Conservation (phyloP, 208 protist species). For the Trypanosoma mega region DNA sequence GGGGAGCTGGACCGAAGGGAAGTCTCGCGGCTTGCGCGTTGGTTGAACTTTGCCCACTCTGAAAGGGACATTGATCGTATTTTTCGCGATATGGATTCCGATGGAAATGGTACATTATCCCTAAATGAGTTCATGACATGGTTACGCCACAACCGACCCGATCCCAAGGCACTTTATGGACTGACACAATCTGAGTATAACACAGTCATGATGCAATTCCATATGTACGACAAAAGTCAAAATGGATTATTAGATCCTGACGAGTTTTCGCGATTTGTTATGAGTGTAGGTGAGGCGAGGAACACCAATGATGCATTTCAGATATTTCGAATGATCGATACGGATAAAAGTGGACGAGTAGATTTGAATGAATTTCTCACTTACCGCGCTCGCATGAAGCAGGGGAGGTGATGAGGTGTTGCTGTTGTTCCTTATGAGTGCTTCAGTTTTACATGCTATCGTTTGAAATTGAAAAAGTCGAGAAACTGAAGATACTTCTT, state of each 20-base stretch:
- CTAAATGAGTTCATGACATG: slow-evolving; percentile 77
- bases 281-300: slow-evolving; percentile 46
- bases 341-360: slow-evolving; percentile 38
- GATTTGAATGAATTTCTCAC: slow-evolving; percentile 78
- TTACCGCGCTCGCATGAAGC: slow-evolving; percentile 47
- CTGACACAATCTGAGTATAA: slow-evolving; percentile 81
- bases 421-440: not conserved
- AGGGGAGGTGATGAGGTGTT: slow-evolving; percentile 2
- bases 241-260: slow-evolving; percentile 58
- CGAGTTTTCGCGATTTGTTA: slow-evolving; percentile 62
- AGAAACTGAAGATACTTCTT: too few species aligned
- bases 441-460: not conserved
- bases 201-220: slow-evolving; percentile 88
- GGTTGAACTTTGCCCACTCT: slow-evolving; percentile 79
- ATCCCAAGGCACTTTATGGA: slow-evolving; percentile 70
- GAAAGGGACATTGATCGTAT: slow-evolving; percentile 69
- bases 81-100: slow-evolving; percentile 75
- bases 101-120: slow-evolving; percentile 53
- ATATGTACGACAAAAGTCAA: slow-evolving; percentile 66
- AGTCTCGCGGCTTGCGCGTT: slow-evolving; percentile 61
- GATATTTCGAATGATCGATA: slow-evolving; percentile 69
- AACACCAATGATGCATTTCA: slow-evolving; percentile 28
- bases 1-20: slow-evolving; percentile 53
- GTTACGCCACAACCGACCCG: slow-evolving; percentile 70
- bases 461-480: too few species aligned